A percentile compares a stretch with the other conserved stretches of the same genome.
Evolutionary conservation across 371 early-diverging fungal species (phyloP).

Genomic region (Mucor lusitanicus): DNA sequence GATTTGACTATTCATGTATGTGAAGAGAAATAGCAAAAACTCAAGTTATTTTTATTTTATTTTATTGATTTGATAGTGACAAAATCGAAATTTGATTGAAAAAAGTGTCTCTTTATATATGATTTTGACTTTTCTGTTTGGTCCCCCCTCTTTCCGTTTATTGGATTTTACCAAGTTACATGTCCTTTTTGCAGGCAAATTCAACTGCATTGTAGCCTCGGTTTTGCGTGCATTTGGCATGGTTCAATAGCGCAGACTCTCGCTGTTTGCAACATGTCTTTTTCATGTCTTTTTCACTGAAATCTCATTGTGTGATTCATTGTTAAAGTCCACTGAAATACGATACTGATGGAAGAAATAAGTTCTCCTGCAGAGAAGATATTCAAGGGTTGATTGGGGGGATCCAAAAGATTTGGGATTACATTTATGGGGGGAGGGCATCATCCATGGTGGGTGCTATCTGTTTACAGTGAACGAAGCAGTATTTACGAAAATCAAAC

Average conservation of each 20-base stretch:
- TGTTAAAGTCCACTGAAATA: background rate
- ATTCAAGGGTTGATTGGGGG: constrained; percentile 1
- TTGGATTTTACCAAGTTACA: background rate
- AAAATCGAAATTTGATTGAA: background rate
- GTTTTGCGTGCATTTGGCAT: background rate
- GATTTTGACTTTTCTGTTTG: background rate
- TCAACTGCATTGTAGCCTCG: too few species aligned
- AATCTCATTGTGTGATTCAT: too few species aligned
- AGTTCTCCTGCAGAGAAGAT: background rate
- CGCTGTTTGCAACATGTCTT: background rate
- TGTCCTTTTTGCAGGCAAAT: background rate
- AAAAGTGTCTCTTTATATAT: constrained; percentile 12
- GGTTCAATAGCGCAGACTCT: background rate
- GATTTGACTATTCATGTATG: constrained; percentile 13
- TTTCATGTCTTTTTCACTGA: background rate
- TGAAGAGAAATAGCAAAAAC: background rate
- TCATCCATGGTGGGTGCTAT: background rate
- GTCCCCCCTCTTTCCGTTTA: background rate
- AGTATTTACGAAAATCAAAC: background rate
- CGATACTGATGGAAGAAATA: background rate
- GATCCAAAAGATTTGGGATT: background rate
- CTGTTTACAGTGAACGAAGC: background rate
- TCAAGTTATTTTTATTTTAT: background rate
- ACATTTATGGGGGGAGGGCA: background rate
- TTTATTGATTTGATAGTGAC: background rate